phyloP scores from a whole-genome alignment of 345 rosid genomes.

The Citrus hindsii region DNA sequence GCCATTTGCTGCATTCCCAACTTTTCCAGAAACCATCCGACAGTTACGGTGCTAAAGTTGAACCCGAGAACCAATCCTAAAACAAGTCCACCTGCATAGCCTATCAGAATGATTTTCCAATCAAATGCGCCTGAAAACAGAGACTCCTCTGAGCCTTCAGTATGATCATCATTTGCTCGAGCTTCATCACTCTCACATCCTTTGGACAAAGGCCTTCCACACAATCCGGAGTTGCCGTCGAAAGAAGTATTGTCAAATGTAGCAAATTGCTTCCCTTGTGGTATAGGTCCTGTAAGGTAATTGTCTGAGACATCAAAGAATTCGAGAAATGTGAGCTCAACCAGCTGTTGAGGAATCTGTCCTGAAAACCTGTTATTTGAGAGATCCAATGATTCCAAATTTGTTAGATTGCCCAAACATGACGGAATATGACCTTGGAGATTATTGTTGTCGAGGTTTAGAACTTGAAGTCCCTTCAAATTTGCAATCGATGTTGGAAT shows the following conservation, averaged over 20 bases:
- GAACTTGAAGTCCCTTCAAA: background rate
- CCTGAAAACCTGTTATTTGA: background rate
- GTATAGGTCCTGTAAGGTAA: background rate
- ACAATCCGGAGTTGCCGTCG: too few species aligned
- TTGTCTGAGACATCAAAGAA: too few species aligned
- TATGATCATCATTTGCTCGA: background rate
- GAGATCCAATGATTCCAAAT: background rate
- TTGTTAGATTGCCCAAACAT: background rate
- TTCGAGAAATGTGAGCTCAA: background rate
- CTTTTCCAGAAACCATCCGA: too few species aligned
- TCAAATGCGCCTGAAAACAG: background rate
- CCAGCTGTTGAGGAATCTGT: background rate
- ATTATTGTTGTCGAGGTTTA: background rate
- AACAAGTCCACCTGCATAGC: background rate
- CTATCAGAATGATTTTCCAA: background rate
- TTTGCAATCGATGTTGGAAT: background rate
- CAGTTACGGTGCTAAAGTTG: background rate
- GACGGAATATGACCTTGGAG: background rate
- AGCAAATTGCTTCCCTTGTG: background rate
- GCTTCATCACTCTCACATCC: background rate
- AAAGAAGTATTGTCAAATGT: background rate
- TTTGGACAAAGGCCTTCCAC: too few species aligned
- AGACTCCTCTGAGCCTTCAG: background rate
- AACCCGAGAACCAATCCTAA: background rate
- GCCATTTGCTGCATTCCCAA: background rate